Conservation (phyloP, 805 yeast genomes). For the Schwanniomyces pseudopolymorphus region DNA sequence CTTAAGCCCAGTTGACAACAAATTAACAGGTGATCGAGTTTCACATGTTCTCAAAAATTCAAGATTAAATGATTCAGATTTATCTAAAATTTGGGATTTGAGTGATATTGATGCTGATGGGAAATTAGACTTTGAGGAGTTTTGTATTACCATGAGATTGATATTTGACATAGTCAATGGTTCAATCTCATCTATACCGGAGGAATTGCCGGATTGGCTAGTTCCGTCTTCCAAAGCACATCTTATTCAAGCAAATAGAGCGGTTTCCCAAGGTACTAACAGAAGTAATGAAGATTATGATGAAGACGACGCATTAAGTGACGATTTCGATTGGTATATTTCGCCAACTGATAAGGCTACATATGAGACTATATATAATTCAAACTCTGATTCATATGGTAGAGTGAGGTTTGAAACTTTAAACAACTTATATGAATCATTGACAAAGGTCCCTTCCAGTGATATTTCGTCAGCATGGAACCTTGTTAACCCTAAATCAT, state of each 20-base stretch:
- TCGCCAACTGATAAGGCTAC: constrained; percentile 80
- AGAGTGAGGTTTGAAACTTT: constrained; percentile 74
- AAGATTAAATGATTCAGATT: constrained; percentile 70
- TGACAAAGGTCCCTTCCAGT: constrained; percentile 72
- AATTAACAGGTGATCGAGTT: constrained; percentile 81
- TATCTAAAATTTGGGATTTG: constrained; percentile 85
- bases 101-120: constrained; percentile 95
- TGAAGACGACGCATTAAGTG: constrained; percentile 58
- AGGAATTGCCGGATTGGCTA: constrained; percentile 83
- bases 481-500: constrained; percentile 85
- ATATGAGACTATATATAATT: constrained; percentile 75
- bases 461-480: constrained; percentile 94
- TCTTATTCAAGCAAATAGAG: constrained; percentile 78
- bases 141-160: constrained; percentile 94
- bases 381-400: constrained; percentile 76
- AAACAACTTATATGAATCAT: constrained; percentile 63
- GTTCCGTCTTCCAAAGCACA: constrained; percentile 88
- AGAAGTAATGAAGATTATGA: constrained; percentile 49
- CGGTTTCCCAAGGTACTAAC: constrained; percentile 38
- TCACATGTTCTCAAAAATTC: constrained; percentile 87
- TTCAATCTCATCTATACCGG: constrained; percentile 54
- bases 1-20: constrained; percentile 75
- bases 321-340: constrained; percentile 94
- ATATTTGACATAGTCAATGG: constrained; percentile 90
- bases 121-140: constrained; percentile 91